Evolutionary conservation across 1,284 basidiomycete species (phyloP).

Genomic region (Neonothopanus nambi): DNA sequence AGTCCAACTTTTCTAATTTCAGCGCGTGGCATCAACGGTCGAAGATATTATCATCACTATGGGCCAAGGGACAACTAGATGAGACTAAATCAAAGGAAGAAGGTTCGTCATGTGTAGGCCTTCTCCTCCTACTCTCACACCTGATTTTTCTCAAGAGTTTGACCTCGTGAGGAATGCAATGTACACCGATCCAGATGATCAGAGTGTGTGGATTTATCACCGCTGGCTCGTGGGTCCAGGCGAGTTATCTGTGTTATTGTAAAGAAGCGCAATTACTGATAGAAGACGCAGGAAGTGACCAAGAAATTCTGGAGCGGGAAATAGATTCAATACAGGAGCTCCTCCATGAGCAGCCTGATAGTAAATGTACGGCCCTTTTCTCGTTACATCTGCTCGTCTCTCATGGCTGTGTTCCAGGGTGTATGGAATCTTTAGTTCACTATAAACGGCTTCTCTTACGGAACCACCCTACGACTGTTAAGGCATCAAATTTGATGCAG

Average conservation of each 20-base stretch:
- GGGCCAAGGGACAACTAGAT: constrained; percentile 59
- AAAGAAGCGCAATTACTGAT: constrained; percentile 7
- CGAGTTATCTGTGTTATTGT: constrained; percentile 29
- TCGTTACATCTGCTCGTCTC: constrained; percentile 3
- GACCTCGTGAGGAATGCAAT: constrained; percentile 92
- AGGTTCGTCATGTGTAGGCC: constrained; percentile 43
- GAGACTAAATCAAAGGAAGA: constrained; percentile 57
- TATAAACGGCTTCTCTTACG: constrained; percentile 66
- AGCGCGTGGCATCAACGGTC: constrained; percentile 98
- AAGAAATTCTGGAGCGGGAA: constrained; percentile 70
- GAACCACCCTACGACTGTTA: constrained; percentile 38
- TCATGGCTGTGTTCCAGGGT: constrained; percentile 59
- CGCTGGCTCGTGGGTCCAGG: constrained; percentile 89
- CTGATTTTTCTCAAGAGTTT: constrained; percentile 62
- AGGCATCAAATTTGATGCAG: constrained; percentile 38
- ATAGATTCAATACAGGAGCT: constrained; percentile 83
- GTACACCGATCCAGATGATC: constrained; percentile 96
- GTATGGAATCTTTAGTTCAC: constrained; percentile 87
- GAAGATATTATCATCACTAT: constrained; percentile 74
- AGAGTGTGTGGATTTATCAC: constrained; percentile 98
- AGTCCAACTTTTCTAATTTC: constrained; percentile 95
- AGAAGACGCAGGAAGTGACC: constrained; percentile 49
- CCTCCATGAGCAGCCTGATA: constrained; percentile 88
- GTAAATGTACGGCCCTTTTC: constrained; percentile 72
- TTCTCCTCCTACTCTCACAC: constrained; percentile 9